Evolutionary conservation across 2,329 filamentous ascomycete species (phyloP).

Genomic region (Albifimbria verrucaria): DNA sequence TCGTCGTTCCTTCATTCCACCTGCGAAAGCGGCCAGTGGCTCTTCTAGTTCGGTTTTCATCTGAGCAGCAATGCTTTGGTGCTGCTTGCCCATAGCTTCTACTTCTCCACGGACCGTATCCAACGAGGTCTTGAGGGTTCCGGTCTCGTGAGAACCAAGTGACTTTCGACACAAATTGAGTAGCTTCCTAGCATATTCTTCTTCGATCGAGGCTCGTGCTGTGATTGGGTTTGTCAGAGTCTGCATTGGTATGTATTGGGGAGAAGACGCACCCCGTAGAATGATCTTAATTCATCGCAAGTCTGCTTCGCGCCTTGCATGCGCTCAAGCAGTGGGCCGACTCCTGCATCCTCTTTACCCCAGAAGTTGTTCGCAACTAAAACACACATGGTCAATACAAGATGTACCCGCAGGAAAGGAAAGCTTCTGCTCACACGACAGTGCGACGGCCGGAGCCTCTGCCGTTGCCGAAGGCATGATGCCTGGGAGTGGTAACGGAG

Average conservation of each 20-base stretch:
- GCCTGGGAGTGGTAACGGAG: constrained; percentile 12
- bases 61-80: constrained; percentile 83
- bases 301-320: constrained; percentile 95
- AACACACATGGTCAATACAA: constrained; percentile 13
- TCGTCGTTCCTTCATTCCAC: constrained; percentile 91
- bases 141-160: constrained; percentile 81
- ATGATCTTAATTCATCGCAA: constrained; percentile 86
- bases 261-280: constrained; percentile 68
- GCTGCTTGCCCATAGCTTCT: constrained; percentile 90
- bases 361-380: constrained; percentile 98
- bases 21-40: constrained; percentile 84
- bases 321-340: constrained; percentile 84
- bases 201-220: constrained; percentile 91
- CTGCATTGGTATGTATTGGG: not conserved
- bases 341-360: constrained; percentile 98
- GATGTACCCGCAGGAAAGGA: not conserved
- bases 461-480: constrained; percentile 59
- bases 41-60: constrained; percentile 98
- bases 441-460: constrained; percentile 61
- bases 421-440: constrained; percentile 56
- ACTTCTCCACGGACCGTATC: constrained; percentile 87
- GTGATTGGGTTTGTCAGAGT: not conserved
- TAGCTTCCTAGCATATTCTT: constrained; percentile 91
- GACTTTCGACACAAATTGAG: constrained; percentile 82
- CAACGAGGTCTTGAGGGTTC: constrained; percentile 77